A percentile compares a stretch with the other conserved stretches of the same genome.
Conservation (phyloP, 345 rosid species). For the Zanthoxylum bungeanum region DNA sequence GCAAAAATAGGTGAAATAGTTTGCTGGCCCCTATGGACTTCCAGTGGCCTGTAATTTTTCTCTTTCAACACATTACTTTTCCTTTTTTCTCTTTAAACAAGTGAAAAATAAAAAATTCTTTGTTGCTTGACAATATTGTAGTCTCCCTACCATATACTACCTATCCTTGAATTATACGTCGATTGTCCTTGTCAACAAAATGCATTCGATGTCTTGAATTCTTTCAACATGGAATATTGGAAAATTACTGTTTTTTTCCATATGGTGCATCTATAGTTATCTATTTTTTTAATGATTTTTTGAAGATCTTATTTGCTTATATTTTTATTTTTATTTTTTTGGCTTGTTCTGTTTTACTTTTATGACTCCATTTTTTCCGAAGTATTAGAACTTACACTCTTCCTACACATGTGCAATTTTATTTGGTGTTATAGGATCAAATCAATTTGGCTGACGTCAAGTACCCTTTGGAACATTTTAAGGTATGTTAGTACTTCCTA, state of each 20-base stretch:
- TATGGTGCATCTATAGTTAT: too few species aligned
- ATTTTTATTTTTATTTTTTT: too few species aligned
- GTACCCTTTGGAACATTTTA: conserved; percentile 79
- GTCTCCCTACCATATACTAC: not conserved
- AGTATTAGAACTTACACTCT: not conserved
- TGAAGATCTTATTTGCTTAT: too few species aligned
- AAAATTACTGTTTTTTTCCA: not conserved
- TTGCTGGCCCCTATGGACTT: too few species aligned
- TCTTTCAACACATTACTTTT: too few species aligned
- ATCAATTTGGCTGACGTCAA: conserved; percentile 85
- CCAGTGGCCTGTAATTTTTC: too few species aligned
- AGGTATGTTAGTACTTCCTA: conserved; percentile 40
- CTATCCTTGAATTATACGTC: not conserved
- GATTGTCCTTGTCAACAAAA: not conserved
- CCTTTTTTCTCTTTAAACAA: too few species aligned
- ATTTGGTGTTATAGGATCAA: conserved; percentile 65
- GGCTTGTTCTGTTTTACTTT: not conserved
- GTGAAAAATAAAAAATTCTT: too few species aligned
- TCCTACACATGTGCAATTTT: not conserved
- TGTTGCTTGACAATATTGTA: not conserved
- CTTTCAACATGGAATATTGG: not conserved
- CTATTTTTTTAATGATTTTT: too few species aligned
- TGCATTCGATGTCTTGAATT: not conserved
- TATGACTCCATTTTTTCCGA: not conserved
- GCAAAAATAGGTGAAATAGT: too few species aligned